Evolutionary conservation across 2,329 filamentous ascomycete genomes (phyloP).

Genomic region (Madurella fahalii): DNA sequence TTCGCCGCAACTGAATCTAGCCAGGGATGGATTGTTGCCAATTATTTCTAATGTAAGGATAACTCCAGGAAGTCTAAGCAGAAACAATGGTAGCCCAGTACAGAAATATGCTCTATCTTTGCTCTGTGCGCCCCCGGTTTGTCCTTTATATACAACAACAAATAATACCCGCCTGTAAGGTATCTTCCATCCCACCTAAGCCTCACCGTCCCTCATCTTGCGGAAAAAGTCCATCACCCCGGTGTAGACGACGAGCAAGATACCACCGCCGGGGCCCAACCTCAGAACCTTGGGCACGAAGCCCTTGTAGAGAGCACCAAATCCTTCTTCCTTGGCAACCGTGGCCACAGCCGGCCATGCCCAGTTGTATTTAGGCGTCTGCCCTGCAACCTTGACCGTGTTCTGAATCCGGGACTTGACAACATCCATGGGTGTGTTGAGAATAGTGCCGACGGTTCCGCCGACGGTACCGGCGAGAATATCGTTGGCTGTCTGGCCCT

Average conservation of each 20-base stretch:
- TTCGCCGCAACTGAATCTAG: too few relatives aligned
- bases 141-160: too few relatives aligned
- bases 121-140: too few relatives aligned
- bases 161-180: too few relatives aligned
- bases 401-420: constrained; percentile 99
- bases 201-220: constrained; percentile 41
- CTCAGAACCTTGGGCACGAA: constrained; percentile 92
- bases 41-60: too few relatives aligned
- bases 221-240: constrained; percentile 91
- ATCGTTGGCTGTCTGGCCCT: constrained; percentile 78
- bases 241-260: constrained; percentile 82
- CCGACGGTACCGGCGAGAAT: constrained; percentile 81
- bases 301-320: constrained; percentile 90
- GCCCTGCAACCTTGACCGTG: constrained; percentile 75
- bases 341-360: constrained; percentile 83
- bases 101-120: too few relatives aligned
- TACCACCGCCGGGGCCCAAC: constrained; percentile 63
- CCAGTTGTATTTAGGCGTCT: constrained; percentile 96
- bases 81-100: too few relatives aligned
- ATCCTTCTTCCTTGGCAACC: constrained; percentile 90
- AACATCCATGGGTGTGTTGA: constrained; percentile 90
- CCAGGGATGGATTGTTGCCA: too few relatives aligned
- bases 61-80: too few relatives aligned
- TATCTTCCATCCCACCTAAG: neutral
- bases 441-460: constrained; percentile 80